Percentiles rank a stretch among this genome's conserved stretches.
phyloP scores from a whole-genome alignment of 495 filamentous ascomycete genomes.

The Xylaria castorea region DNA sequence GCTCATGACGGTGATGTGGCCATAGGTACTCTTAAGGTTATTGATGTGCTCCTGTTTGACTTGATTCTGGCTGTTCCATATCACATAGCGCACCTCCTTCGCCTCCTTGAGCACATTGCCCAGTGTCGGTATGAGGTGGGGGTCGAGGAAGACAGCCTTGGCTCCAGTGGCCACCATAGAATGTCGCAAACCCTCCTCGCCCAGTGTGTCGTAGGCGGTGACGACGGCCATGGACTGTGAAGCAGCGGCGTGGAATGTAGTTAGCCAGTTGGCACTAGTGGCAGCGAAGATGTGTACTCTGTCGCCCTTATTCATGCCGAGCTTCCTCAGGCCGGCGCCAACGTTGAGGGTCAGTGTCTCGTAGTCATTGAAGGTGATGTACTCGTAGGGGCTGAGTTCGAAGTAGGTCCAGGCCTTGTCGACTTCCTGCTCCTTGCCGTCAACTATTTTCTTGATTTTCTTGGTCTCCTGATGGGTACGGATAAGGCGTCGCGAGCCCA shows the following conservation, averaged over 20 bases:
- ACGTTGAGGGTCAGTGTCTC: constrained; percentile 75
- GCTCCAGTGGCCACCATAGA: constrained; percentile 87
- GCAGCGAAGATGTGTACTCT: constrained; percentile 88
- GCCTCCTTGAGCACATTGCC: constrained; percentile 81
- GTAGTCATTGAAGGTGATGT: constrained; percentile 87
- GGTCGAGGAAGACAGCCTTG: constrained; percentile 89
- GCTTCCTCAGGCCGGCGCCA: constrained; percentile 78
- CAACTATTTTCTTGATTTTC: constrained; percentile 95
- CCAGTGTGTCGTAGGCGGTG: constrained; percentile 96
- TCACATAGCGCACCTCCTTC: constrained; percentile 77
- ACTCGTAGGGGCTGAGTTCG: constrained; percentile 88
- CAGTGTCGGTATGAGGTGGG: constrained; percentile 80
- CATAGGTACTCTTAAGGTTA: constrained; percentile 73
- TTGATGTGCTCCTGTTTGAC: constrained; percentile 81
- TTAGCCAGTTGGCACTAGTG: constrained; percentile 84
- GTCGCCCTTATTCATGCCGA: constrained; percentile 76
- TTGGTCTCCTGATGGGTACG: constrained; percentile 90
- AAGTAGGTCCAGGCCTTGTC: constrained; percentile 98
- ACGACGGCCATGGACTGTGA: constrained; percentile 97
- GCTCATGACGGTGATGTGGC: constrained; percentile 75
- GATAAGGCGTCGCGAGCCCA: constrained; percentile 81
- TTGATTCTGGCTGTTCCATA: constrained; percentile 86
- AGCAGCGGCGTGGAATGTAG: constrained; percentile 71
- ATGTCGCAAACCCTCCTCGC: constrained; percentile 90
- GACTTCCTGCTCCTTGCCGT: constrained; percentile 86